Evolutionary conservation across 2,329 filamentous ascomycete species (phyloP), one percentile per base, ranked within the genome.

Genomic region (Trichoderma atroviride): DNA sequence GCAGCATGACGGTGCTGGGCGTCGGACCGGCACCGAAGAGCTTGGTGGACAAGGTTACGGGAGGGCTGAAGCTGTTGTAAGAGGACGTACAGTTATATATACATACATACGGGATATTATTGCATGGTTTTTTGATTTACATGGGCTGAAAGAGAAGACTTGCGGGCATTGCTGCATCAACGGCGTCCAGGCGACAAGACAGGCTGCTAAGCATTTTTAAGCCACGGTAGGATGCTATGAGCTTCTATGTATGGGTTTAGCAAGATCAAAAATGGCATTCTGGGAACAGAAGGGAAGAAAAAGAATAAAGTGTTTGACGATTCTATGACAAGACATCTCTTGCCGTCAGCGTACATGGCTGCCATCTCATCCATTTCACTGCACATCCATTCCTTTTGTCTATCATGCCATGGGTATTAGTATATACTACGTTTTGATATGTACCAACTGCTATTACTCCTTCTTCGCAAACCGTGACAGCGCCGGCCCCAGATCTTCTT

Each of bases 1-100:
- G 96, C 22, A 97, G 94, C 79, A 87, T 93, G 79, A 99, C 96
- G 0, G 96, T 99, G 53, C 83, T 99, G 63, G 96, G 96, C 0
- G 89, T 95, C 65, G 90, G 90, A 0, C 90, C 90, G 2, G 95
- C 91, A 31, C 95, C 95, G 0, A 94, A 91, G 84, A 94, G 92
- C 75, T 83, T 94, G 69, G 90, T 99, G 61, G 93, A 99, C 79
- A 83, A 91, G 79, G 89, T 99, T 71, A 97, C 94, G 5, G 93
- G 93, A 1, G 85, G 90, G 70, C 82, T 97, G 81, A 97, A 96
- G 86, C 80, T 97, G 76, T 80, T 97, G 76, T 97, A 83, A 66
- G 13, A 6, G 5, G 22, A 9, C 7, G 19, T 19, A n/a, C 5
- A 19, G 1, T 2, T 19, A n/a, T 19, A n/a, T n/a, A 43, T 43